These are phyloP conservation scores for Elaeis oleifera DNA, from an alignment of 202 grass and related monocot genomes.

Conservation along the genomic window DNA sequence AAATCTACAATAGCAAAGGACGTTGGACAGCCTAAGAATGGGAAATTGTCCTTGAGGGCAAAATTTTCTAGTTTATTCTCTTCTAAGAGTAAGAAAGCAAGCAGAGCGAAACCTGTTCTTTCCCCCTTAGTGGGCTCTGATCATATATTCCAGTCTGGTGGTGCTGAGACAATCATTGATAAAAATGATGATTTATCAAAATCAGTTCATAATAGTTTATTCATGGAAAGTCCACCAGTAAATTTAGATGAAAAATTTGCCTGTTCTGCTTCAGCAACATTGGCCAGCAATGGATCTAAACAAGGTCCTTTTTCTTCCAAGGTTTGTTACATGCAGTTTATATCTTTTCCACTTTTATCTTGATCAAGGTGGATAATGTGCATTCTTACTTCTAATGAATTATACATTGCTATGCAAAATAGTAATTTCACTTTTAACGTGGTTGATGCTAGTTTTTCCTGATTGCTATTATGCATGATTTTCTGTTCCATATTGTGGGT, in stretches of 20 bases:
- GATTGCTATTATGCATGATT: too few relatives aligned
- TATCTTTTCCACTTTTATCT: background rate
- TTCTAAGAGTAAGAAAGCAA: slow-evolving; percentile 46
- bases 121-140: background rate
- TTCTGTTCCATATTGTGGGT: too few relatives aligned
- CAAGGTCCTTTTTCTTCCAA: background rate
- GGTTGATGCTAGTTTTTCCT: too few relatives aligned
- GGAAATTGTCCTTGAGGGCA: slow-evolving; percentile 48
- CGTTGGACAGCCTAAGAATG: slow-evolving; percentile 39
- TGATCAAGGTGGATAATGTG: too few relatives aligned
- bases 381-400: too few relatives aligned
- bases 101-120: slow-evolving; percentile 28
- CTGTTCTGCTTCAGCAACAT: background rate
- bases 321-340: background rate
- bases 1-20: slow-evolving; percentile 12
- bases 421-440: too few relatives aligned
- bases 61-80: slow-evolving; percentile 88
- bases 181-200: background rate
- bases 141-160: background rate
- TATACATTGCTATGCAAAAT: too few relatives aligned
- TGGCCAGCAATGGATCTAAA: background rate
- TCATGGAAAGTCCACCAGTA: background rate
- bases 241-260: background rate
- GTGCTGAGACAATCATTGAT: background rate
- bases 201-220: background rate